Base-by-base conservation (phyloP, 2,329 filamentous ascomycete species). In the Malbranchea cinnamomea region DNA sequence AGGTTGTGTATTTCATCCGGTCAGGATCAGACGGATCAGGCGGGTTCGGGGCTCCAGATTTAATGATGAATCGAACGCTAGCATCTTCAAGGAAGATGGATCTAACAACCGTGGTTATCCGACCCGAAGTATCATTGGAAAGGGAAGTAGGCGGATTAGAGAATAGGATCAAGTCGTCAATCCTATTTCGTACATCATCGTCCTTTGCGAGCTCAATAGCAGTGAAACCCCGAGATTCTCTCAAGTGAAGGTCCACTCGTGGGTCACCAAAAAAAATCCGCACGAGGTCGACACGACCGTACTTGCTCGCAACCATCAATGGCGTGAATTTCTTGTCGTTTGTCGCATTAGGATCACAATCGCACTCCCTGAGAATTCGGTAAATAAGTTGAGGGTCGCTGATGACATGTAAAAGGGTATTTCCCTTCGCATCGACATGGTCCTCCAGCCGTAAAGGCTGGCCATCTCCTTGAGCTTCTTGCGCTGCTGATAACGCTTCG, bases 61-160 rank as follows among this genome's bases (percentile, higher is more conserved):
- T 98, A 37, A 98, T 64, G 10, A 98, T 83, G 27, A 95, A 74
- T 23, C 89, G 76, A 30, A 95, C 79, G 1, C 81, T 92, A 6
- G 81, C 85, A 55, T 98, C 89, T 57, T 98, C 89, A 7, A 98
- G 85, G 45, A 98, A 95, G 55, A 92, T 94, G 0, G 85, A 89
- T 34, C 89, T 71, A 1, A 98, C 89, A 1, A 95, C 85, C 2
- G 83, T 83, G 1, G 89, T 95, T 13, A 85, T 85, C 14, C 87
- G 73, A 3, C 78, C 78, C 41, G 92, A 83, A 6, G 68, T 63
- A 7, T 72, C 75, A 4, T 79, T 65, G 15, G 45, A 42, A n/a
- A n/a, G n/a, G 12, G 42, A 41, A 5, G 48, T 47, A 12, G 51
- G 48, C 2, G 70, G 64, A 50, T 75, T 74, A 12, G 80, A 79